Evolutionary conservation across 2,329 filamentous ascomycete species (phyloP).

Genomic region (Fusarium vanettenii): DNA sequence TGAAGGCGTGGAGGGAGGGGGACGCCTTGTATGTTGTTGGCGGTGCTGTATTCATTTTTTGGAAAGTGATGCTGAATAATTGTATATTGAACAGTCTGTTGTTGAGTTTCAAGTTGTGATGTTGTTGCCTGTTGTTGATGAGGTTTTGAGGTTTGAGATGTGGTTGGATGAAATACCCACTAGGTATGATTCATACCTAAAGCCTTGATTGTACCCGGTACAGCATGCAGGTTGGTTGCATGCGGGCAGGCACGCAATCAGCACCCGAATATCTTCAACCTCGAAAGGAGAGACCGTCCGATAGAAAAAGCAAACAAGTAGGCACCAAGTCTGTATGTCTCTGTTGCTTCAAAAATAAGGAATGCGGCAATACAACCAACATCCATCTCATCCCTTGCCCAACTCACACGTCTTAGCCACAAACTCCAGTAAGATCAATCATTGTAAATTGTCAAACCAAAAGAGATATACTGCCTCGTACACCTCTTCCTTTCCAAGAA

Average conservation of each 20-base stretch:
- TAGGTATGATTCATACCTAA: neutral
- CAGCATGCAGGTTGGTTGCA: neutral
- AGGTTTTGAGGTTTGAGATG: constrained; percentile 22
- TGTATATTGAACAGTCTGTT: neutral
- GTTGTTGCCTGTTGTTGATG: constrained; percentile 24
- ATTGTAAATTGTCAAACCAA: neutral
- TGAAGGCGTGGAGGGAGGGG: constrained; percentile 29
- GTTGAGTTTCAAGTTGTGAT: neutral
- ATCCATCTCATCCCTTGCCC: neutral
- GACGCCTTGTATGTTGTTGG: constrained; percentile 29
- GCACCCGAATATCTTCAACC: neutral
- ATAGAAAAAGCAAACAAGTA: neutral
- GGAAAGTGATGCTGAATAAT: neutral
- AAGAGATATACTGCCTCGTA: neutral
- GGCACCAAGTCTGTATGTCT: neutral
- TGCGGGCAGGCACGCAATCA: neutral
- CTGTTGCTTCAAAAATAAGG: neutral
- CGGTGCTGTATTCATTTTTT: constrained; percentile 2
- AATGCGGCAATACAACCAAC: neutral
- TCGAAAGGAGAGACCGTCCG: neutral
- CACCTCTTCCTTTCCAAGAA: neutral
- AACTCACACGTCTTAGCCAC: neutral
- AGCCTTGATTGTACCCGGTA: neutral
- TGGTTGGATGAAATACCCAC: neutral
- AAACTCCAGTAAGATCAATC: neutral